A percentile compares a stretch with the other conserved stretches of the same genome.
phyloP scores from a whole-genome alignment of 495 filamentous ascomycete genomes.

The Aspergillus sclerotioniger region DNA sequence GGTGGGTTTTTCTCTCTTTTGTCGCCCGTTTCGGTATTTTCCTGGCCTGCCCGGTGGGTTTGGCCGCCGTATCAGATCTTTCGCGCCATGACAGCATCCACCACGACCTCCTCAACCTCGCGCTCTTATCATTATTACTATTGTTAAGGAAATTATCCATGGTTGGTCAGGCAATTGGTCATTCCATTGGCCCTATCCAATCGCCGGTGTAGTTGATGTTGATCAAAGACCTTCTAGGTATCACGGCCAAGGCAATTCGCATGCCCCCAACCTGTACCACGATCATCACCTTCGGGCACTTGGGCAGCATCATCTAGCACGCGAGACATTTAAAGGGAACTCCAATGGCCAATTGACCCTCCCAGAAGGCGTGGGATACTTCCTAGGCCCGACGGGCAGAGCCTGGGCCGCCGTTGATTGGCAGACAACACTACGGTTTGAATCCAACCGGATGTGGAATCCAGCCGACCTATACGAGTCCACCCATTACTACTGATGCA shows the following conservation, averaged over 20 bases:
- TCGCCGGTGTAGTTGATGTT: not conserved
- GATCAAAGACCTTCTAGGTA: no score
- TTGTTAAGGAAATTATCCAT: not conserved
- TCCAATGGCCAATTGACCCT: not conserved
- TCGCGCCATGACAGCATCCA: not conserved
- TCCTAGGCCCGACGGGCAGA: not conserved
- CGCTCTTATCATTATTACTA: not conserved
- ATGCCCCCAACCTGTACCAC: not conserved
- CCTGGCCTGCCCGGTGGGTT: not conserved
- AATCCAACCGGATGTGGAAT: not conserved
- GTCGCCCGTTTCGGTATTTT: slow-evolving; percentile 6
- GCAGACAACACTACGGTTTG: not conserved
- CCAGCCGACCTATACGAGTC: not conserved
- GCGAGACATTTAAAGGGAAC: not conserved
- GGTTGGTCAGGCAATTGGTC: not conserved
- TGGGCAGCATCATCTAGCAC: not conserved
- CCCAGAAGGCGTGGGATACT: not conserved
- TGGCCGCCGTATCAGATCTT: not conserved
- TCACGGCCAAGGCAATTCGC: not conserved
- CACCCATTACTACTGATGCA: slow-evolving; percentile 1
- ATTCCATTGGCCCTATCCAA: not conserved
- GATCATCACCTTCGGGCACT: not conserved
- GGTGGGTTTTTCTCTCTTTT: slow-evolving; percentile 12
- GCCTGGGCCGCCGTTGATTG: not conserved
- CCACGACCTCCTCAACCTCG: not conserved